These are phyloP conservation scores for Pezicula radicicola DNA, from an alignment of 2,329 filamentous ascomycete genomes.

Conservation along the genomic window DNA sequence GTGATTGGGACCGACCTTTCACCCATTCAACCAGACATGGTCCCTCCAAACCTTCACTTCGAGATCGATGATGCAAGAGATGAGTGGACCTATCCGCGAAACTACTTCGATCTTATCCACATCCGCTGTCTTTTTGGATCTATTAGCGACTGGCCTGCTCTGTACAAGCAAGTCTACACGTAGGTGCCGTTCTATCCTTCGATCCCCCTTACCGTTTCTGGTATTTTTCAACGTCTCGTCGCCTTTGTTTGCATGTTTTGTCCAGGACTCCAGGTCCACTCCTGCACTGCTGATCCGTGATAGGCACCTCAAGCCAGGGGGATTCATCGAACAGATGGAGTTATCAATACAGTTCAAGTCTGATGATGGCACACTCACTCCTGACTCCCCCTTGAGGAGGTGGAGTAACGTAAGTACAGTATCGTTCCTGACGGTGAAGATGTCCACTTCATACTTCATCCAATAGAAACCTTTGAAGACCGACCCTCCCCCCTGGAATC, in stretches of 20 bases:
- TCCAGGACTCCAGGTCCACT: not conserved
- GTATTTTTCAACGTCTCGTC: too few relatives aligned
- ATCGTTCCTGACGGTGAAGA: not conserved
- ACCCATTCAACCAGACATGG: slow-evolving; percentile 37
- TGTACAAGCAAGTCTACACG: slow-evolving; percentile 48
- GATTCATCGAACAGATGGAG: slow-evolving; percentile 31
- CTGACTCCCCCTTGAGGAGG: slow-evolving; percentile 33
- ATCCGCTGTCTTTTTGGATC: slow-evolving; percentile 54
- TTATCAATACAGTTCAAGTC: slow-evolving; percentile 26
- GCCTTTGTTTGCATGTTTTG: not conserved
- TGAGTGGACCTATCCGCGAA: slow-evolving; percentile 35
- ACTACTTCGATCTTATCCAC: slow-evolving; percentile 59
- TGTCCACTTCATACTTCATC: not conserved
- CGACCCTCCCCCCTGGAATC: not conserved
- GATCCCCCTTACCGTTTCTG: slow-evolving; percentile 14
- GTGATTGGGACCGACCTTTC: slow-evolving; percentile 31
- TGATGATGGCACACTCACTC: slow-evolving; percentile 43
- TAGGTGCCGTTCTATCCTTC: slow-evolving; percentile 25
- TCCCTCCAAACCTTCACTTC: slow-evolving; percentile 61
- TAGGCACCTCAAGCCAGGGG: slow-evolving; percentile 33
- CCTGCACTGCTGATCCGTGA: slow-evolving; percentile 10
- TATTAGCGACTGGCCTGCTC: slow-evolving; percentile 51
- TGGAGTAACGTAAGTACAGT: slow-evolving; percentile 32
- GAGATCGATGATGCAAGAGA: slow-evolving; percentile 59
- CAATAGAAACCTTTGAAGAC: not conserved